These are phyloP conservation scores for Sugiyamaella paludigena DNA, from an alignment of 1,139 yeast species.

Conservation along the genomic window DNA sequence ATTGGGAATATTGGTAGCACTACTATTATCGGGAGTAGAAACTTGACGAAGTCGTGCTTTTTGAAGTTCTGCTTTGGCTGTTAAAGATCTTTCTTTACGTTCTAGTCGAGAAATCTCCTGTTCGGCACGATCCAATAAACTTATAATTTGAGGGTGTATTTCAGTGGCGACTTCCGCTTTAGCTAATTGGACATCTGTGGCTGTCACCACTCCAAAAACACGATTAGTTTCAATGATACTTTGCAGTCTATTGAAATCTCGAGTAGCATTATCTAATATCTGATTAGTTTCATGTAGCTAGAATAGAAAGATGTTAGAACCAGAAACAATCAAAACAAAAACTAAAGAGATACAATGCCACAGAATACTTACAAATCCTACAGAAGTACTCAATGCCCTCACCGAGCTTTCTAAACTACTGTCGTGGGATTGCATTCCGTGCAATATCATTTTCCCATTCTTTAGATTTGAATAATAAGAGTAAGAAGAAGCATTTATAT, in stretches of 20 bases:
- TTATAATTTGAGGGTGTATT: constrained; percentile 32
- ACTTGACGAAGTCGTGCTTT: constrained; percentile 28
- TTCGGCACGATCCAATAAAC: constrained; percentile 27
- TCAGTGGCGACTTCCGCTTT: constrained; percentile 28
- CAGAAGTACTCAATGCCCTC: constrained; percentile 3
- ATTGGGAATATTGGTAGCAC: constrained; percentile 21
- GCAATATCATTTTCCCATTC: too few species aligned
- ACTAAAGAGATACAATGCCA: background rate
- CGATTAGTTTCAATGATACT: constrained; percentile 27
- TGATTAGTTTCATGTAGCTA: constrained; percentile 23
- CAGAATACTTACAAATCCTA: constrained; percentile 10
- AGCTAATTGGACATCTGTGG: constrained; percentile 29
- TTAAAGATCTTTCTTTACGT: constrained; percentile 27
- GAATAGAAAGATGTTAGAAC: background rate
- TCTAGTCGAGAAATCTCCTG: constrained; percentile 30
- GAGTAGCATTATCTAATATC: constrained; percentile 21
- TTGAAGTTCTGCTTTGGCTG: constrained; percentile 30
- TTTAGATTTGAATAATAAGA: too few species aligned
- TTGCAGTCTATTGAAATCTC: constrained; percentile 29
- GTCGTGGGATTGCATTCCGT: constrained; percentile 4
- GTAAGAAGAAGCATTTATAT: too few species aligned
- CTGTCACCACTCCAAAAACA: constrained; percentile 35
- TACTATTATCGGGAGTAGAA: constrained; percentile 4
- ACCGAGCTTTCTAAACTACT: constrained; percentile 9
- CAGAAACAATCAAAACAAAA: too few species aligned